Percentiles rank a stretch among this genome's conserved stretches.
Evolutionary conservation across 805 yeast species (phyloP).

Genomic region (Huiozyma naganishii): DNA sequence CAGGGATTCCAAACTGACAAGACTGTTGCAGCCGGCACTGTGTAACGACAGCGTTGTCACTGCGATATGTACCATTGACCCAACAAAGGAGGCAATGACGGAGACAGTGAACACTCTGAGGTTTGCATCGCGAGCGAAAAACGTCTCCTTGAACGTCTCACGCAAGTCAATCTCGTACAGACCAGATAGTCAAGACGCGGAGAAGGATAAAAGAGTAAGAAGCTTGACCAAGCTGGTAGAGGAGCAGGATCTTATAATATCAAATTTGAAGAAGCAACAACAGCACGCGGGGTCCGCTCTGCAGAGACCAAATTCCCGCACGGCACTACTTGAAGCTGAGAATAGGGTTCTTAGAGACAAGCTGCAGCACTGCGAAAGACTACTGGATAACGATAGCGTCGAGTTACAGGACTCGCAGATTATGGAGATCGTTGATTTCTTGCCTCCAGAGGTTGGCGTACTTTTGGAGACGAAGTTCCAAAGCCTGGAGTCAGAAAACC

Average conservation of each 20-base stretch:
- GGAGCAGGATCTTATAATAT: constrained; percentile 44
- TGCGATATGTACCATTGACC: constrained; percentile 77
- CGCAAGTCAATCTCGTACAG: constrained; percentile 33
- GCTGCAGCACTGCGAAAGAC: constrained; percentile 55
- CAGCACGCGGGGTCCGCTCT: neutral
- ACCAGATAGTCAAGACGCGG: constrained; percentile 12
- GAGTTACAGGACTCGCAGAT: constrained; percentile 41
- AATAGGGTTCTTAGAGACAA: constrained; percentile 54
- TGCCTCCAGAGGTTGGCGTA: constrained; percentile 37
- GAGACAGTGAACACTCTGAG: constrained; percentile 83
- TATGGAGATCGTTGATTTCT: constrained; percentile 48
- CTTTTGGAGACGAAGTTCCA: constrained; percentile 21
- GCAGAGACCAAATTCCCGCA: neutral
- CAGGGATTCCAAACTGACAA: constrained; percentile 84
- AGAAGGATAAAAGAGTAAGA: constrained; percentile 42
- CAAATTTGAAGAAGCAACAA: constrained; percentile 15
- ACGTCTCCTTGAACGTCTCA: constrained; percentile 60
- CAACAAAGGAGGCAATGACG: constrained; percentile 46
- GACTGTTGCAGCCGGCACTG: constrained; percentile 83
- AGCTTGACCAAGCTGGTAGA: constrained; percentile 52
- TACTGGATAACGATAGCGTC: constrained; percentile 49
- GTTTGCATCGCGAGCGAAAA: constrained; percentile 89
- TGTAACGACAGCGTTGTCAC: constrained; percentile 79
- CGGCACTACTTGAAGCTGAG: constrained; percentile 45
- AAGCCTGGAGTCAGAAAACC: constrained; percentile 22